A percentile compares a stretch with the other conserved stretches of the same genome.
Evolutionary conservation across 2,329 filamentous ascomycete genomes (phyloP).

Genomic region (Diaporthe humulicola): DNA sequence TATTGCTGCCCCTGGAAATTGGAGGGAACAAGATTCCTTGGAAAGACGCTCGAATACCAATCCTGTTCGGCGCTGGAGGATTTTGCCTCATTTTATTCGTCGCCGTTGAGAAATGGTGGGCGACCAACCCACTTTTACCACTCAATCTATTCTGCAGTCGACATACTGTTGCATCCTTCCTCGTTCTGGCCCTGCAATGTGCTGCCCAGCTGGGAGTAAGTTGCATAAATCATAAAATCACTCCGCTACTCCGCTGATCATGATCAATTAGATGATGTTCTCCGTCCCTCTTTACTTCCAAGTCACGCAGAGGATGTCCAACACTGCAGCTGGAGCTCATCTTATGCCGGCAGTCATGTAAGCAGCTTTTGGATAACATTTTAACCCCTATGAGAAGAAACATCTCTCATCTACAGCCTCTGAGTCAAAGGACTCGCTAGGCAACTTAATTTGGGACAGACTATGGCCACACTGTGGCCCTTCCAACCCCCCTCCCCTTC

Average conservation of each 20-base stretch:
- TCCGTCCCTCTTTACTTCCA: conserved; percentile 79
- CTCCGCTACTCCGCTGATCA: neutral
- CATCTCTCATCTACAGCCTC: no score
- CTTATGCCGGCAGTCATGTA: conserved; percentile 76
- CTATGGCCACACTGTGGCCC: no score
- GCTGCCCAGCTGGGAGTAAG: conserved; percentile 70
- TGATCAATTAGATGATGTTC: conserved; percentile 67
- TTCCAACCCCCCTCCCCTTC: no score
- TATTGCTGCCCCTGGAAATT: conserved; percentile 56
- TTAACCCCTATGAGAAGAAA: no score
- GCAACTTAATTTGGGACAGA: no score
- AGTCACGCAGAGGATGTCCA: conserved; percentile 68
- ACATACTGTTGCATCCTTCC: conserved; percentile 66
- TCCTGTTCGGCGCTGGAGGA: conserved; percentile 48
- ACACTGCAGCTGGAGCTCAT: conserved; percentile 70
- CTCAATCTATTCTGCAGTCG: conserved; percentile 64
- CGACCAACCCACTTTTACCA: conserved; percentile 70
- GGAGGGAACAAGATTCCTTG: conserved; percentile 55
- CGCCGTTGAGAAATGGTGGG: conserved; percentile 52
- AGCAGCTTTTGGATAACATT: no score
- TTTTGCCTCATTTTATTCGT: conserved; percentile 51
- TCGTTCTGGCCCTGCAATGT: conserved; percentile 65
- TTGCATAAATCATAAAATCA: conserved; percentile 20
- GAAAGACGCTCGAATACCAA: conserved; percentile 51
- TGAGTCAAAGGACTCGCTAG: no score